Evolutionary conservation across 768 basidiomycete genomes (phyloP).

Genomic region (Termitomyces eurrhizus): DNA sequence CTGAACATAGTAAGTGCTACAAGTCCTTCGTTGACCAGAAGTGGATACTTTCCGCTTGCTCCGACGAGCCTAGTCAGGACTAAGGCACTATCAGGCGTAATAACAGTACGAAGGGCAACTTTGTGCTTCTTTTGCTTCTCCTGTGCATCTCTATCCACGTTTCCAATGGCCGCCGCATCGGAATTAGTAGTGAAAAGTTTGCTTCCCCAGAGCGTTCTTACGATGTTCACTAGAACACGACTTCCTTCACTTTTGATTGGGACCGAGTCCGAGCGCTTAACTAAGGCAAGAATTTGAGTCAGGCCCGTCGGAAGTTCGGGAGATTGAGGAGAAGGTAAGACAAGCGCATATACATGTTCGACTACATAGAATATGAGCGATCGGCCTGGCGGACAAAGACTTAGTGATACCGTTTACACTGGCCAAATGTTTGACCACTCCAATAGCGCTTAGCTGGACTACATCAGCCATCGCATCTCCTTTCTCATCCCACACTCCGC

Average conservation of each 20-base stretch:
- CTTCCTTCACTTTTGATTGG: constrained; percentile 88
- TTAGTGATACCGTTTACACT: constrained; percentile 58
- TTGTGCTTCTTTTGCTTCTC: constrained; percentile 47
- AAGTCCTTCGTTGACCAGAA: constrained; percentile 86
- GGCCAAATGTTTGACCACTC: constrained; percentile 86
- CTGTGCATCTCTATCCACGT: constrained; percentile 27
- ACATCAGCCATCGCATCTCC: constrained; percentile 79
- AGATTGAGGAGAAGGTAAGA: constrained; percentile 37
- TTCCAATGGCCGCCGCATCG: constrained; percentile 19
- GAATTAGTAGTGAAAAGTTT: constrained; percentile 29
- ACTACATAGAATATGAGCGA: constrained; percentile 23
- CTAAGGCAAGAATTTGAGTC: constrained; percentile 67
- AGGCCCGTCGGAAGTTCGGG: constrained; percentile 45
- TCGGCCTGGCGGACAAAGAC: background rate
- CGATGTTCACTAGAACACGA: constrained; percentile 80
- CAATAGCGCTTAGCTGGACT: constrained; percentile 85
- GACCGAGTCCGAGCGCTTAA: constrained; percentile 74
- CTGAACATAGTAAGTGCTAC: constrained; percentile 79
- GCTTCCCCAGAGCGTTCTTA: constrained; percentile 72
- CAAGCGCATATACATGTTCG: constrained; percentile 46
- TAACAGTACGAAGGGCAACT: constrained; percentile 48
- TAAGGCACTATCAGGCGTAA: constrained; percentile 50
- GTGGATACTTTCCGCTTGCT: constrained; percentile 74
- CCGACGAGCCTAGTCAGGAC: constrained; percentile 70
- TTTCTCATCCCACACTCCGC: constrained; percentile 66